Base-by-base conservation (phyloP, 2,329 filamentous ascomycete genomes). In the Fusarium scirpi region DNA sequence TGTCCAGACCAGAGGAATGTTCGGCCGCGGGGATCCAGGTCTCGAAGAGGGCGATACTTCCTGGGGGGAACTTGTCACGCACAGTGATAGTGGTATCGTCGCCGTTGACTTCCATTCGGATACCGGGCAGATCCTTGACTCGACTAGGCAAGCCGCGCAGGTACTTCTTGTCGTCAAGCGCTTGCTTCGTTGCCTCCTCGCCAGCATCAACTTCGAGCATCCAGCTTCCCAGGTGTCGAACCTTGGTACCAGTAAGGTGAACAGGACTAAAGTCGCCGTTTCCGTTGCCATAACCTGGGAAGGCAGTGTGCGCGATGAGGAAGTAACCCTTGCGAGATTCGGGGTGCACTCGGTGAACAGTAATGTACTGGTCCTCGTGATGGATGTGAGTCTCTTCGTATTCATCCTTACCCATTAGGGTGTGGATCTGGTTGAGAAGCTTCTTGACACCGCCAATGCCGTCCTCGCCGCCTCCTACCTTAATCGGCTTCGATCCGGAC, bases 331-430 rank as follows among this genome's bases (percentile, higher is more conserved):
- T 97, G 62, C 96, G 89, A 3, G 93, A 97, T 77, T 93, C 90
- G 1, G 95, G 96, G 77, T 99, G 94, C 5, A 98, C 94, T 67
- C 97, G 88, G 79, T 99, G 96, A 9, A 99, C 94, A 1, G 96
- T 99, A 76, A 99, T 92, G 78, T 97, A 98, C 79, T 99, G 92
- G 59, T 93, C 92, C 70, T 98, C 94, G 78, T 99, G 96, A 77
- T 99, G 95, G 56, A 99, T 94, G 76, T 98, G 95, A 10, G 94
- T 97, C 80, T 99, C 96, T 59, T 94, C 91, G 77, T 97, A 99
- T 22, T 92, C 92, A 70, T 98, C 94, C 77, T 94, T 92, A 68
- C 96, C 96, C 96, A 99, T 98, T 69, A 94, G 87, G 10, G 91
- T 94, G 79, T 99, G 97, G 52, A 99, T 95, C 76, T 95, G 90